A percentile compares a stretch with the other conserved stretches of the same genome.
Evolutionary conservation across 1,139 yeast genomes (phyloP).

Genomic region (Citeromyces hawaiiensis): DNA sequence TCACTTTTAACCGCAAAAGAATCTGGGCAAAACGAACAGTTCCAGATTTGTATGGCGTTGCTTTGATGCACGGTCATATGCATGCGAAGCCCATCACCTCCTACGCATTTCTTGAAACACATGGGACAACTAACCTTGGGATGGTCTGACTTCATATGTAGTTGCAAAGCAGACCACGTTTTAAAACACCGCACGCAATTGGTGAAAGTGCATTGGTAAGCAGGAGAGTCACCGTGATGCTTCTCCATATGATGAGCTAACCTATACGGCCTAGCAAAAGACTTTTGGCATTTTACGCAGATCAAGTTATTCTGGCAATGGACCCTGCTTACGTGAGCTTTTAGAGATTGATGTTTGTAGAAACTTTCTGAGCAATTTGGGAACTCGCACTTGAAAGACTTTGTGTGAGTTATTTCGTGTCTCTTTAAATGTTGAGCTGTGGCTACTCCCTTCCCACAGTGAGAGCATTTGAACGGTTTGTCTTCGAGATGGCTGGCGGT

Average conservation of each 20-base stretch:
- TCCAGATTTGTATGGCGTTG: constrained; percentile 39
- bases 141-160: constrained; percentile 62
- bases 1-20: constrained; percentile 26
- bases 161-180: constrained; percentile 67
- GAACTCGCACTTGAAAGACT: constrained; percentile 58
- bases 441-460: constrained; percentile 77
- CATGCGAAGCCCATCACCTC: constrained; percentile 30
- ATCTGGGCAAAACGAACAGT: constrained; percentile 38
- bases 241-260: constrained; percentile 48
- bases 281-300: constrained; percentile 47
- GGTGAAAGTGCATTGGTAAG: constrained; percentile 45
- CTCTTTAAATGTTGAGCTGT: constrained; percentile 72
- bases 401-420: constrained; percentile 63
- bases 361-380: constrained; percentile 56
- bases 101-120: constrained; percentile 66
- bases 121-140: constrained; percentile 52
- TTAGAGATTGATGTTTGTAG: constrained; percentile 64
- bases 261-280: constrained; percentile 46
- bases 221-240: constrained; percentile 29
- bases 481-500: constrained; percentile 43
- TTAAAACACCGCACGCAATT: constrained; percentile 50
- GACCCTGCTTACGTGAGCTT: constrained; percentile 54
- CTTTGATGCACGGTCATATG: constrained; percentile 19
- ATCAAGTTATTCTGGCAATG: constrained; percentile 39
- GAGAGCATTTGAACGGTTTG: constrained; percentile 64